These are phyloP conservation scores for Triangularia setosa DNA, from an alignment of 2,329 filamentous ascomycete genomes.

Conservation along the genomic window DNA sequence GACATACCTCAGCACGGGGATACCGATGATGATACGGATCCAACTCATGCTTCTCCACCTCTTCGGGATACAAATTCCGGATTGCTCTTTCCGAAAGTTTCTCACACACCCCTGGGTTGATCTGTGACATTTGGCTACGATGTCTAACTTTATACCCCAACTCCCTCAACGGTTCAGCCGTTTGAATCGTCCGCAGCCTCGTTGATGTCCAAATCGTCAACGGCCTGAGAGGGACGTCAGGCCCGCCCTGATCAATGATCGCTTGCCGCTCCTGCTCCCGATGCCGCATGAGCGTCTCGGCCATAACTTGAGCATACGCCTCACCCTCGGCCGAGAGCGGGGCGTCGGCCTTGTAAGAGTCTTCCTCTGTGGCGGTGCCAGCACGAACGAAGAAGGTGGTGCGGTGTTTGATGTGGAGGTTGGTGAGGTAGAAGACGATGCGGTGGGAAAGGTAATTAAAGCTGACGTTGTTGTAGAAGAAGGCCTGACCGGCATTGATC, in stretches of 20 bases:
- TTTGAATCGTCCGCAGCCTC: conserved; percentile 83
- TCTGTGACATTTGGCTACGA: conserved; percentile 91
- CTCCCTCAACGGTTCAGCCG: conserved; percentile 73
- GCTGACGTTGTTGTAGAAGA: conserved; percentile 94
- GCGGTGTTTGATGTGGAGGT: conserved; percentile 92
- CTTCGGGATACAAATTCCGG: conserved; percentile 77
- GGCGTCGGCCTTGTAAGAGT: conserved; percentile 88
- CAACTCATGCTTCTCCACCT: conserved; percentile 85
- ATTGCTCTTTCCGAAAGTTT: conserved; percentile 84
- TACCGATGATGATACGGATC: conserved; percentile 98
- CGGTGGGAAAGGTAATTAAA: conserved; percentile 96
- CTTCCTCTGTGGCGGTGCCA: conserved; percentile 80
- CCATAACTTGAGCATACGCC: conserved; percentile 81
- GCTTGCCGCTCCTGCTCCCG: conserved; percentile 75
- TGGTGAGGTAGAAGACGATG: conserved; percentile 97
- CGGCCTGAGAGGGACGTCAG: conserved; percentile 67
- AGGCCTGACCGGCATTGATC: conserved; percentile 92
- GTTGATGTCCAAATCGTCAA: conserved; percentile 95
- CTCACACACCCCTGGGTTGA: conserved; percentile 95
- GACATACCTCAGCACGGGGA: conserved; percentile 80
- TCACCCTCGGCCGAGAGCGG: conserved; percentile 75
- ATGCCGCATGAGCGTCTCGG: conserved; percentile 75
- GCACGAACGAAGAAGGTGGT: conserved; percentile 91
- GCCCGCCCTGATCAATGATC: conserved; percentile 63
- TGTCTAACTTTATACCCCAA: conserved; percentile 84